These are phyloP conservation scores for Solanum appendiculatum DNA, from an alignment of 257 asterid species.

Conservation along the genomic window DNA sequence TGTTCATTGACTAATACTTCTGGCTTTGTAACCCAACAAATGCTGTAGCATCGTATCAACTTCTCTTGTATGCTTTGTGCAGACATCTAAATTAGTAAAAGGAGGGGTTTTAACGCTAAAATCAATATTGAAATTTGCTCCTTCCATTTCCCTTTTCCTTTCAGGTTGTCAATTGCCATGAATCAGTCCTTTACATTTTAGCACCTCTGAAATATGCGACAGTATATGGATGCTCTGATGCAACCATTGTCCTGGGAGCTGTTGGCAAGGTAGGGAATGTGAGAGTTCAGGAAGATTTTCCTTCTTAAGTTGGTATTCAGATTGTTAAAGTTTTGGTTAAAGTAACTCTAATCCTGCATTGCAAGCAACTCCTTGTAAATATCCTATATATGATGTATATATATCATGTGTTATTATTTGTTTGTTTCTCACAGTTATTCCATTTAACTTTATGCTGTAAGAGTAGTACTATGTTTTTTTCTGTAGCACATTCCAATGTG, in stretches of 20 bases:
- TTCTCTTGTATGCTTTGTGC: not conserved
- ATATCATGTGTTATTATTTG: not conserved
- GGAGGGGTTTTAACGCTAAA: not conserved
- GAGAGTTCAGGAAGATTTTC: not conserved
- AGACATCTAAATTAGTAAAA: not conserved
- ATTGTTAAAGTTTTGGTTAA: not conserved
- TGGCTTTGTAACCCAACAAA: not conserved
- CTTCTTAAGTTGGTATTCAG: not conserved
- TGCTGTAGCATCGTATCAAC: not conserved
- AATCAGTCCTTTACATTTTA: conserved; percentile 79
- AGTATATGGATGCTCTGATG: conserved; percentile 94
- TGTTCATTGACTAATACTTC: not conserved
- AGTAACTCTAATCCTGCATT: not conserved
- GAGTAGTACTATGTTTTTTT: not conserved
- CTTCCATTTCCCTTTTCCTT: not conserved
- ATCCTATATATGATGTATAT: not conserved
- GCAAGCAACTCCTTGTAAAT: not conserved
- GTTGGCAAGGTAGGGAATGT: conserved; percentile 76
- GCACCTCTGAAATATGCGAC: conserved; percentile 85
- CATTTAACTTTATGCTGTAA: not conserved
- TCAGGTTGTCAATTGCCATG: conserved; percentile 91
- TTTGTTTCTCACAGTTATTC: not conserved
- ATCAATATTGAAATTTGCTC: not conserved
- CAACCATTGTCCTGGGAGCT: conserved; percentile 86
- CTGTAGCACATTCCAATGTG: not conserved